A percentile compares a stretch with the other conserved stretches of the same genome.
Conservation (phyloP, 2,329 filamentous ascomycete genomes). For the Waltergamsia citrina region DNA sequence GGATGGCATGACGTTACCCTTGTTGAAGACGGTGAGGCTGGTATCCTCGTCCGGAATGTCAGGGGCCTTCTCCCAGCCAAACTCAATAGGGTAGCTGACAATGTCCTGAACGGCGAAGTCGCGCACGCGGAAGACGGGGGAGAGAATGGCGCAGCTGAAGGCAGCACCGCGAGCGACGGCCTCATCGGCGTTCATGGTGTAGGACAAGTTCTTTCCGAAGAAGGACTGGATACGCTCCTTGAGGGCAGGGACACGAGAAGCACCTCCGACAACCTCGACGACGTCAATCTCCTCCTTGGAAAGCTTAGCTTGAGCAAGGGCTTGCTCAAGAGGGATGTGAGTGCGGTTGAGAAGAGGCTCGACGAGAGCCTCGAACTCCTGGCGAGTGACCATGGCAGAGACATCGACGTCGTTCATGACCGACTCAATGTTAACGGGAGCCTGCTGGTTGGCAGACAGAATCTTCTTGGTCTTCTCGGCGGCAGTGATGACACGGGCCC, state of each 20-base stretch:
- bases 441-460: slow-evolving; percentile 86
- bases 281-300: slow-evolving; percentile 85
- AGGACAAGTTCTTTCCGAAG: slow-evolving; percentile 88
- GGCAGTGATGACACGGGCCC: slow-evolving; percentile 75
- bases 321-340: slow-evolving; percentile 73
- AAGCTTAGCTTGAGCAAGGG: slow-evolving; percentile 86
- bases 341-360: slow-evolving; percentile 71
- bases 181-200: slow-evolving; percentile 97
- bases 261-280: slow-evolving; percentile 89
- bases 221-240: slow-evolving; percentile 85
- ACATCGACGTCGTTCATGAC: slow-evolving; percentile 98
- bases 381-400: slow-evolving; percentile 76
- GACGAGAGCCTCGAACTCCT: slow-evolving; percentile 87
- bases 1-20: slow-evolving; percentile 91
- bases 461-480: slow-evolving; percentile 99
- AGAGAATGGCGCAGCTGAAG: slow-evolving; percentile 95
- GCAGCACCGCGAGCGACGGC: slow-evolving; percentile 91
- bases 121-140: slow-evolving; percentile 94
- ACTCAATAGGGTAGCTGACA: slow-evolving; percentile 96
- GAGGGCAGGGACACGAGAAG: slow-evolving; percentile 84
- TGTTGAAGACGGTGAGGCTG: slow-evolving; percentile 93
- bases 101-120: slow-evolving; percentile 98
- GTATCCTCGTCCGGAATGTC: slow-evolving; percentile 99
- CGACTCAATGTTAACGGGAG: slow-evolving; percentile 93
- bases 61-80: slow-evolving; percentile 96